Evolutionary conservation across 1,284 basidiomycete species (phyloP), one percentile per base, ranked within the genome.

Genomic region (Vanrija humicola): DNA sequence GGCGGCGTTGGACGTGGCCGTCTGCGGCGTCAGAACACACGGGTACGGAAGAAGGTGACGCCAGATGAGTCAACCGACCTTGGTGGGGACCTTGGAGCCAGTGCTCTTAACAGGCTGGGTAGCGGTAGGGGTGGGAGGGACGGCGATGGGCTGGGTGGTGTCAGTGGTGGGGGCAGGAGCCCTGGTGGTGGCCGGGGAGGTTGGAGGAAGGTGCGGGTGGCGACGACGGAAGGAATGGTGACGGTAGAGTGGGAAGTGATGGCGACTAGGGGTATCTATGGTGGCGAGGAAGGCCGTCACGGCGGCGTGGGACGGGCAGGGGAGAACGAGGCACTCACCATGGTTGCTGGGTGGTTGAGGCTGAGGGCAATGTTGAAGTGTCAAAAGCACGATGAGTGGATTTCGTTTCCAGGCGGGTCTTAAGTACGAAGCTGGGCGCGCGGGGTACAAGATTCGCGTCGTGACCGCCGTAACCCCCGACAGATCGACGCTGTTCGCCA

Each of bases 21-120:
- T 14, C 34, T 12, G 2, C 29, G 16, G 16, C 14, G 8, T 10
- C 8, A 23, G 10, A 5, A 2, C 34, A 1, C 12, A 12, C 34
- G 21, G 6, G 18, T 5, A 23, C 15, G 0, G 16, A 19, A 21
- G 3, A 19, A 15, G 5, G 28, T n/a, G 28, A 38, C 6, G 12
- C 14, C 1, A 7, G 28, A 5, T 6, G 43, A 25, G 23, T 28
- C 12, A 45, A 18, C 28, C 34, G 9, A 29, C 26, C 28, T 48
- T 61, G 43, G 86, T 92, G 90, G 55, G 83, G 84, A 45, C 82
- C 79, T 58, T 85, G 86, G 61, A 81, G 82, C 63, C 77, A 74
- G 62, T 28, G 28, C 6, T 23, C 21, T 23, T 23, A 23, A 5
- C 21, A 23, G 28, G 28, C 28, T 28, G 28, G 34, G 34, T 12